Base-by-base conservation (phyloP, 371 early-diverging fungal genomes). In the Mucor piriformis region DNA sequence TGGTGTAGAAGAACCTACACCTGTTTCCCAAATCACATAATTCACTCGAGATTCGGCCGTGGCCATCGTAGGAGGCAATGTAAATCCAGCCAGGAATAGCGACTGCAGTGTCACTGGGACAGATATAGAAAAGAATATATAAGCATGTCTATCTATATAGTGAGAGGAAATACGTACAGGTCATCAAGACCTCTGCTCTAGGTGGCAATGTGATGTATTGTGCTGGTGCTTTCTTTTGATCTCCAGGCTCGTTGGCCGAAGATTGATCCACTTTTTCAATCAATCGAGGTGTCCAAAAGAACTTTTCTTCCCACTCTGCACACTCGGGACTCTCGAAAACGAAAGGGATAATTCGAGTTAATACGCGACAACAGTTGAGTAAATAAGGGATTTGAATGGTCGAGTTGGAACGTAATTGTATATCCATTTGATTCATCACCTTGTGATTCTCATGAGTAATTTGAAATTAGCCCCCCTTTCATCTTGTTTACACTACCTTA, bases 11-110 rank as follows among this genome's bases (percentile, higher is more conserved):
- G 87, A 82, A 6, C 87, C 87, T 8, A 87, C 72, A 11, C 89
- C 88, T 20, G 86, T 83, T 42, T 88, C 91, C 92, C 93, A 93
- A 63, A 92, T 91, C 7, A 86, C 84, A 63, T 83, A 89, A 58
- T 84, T 85, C 27, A 88, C 81, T 23, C 64, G 60, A 12, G 54
- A 51, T 18, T 81, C 73, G 18, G 44, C 46, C 40, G 61, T 60
- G 0, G 74, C 77, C 1, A 83, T 67, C 6, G 75, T 72, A 25
- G 64, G 82, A 12, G 88, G 90, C 20, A 93, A 70, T 8, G 92
- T 91, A 56, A 93, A 91, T 46, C 90, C 90, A 4, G 85, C 71
- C 40, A 85, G 76, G 61, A 93, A 93, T 16, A 93, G 73, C 21
- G 62, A 34, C 61, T 69, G 50, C 16, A 72, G 32, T 10, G 59